phyloP scores from a whole-genome alignment of 805 yeast genomes.

The Pichia exigua region DNA sequence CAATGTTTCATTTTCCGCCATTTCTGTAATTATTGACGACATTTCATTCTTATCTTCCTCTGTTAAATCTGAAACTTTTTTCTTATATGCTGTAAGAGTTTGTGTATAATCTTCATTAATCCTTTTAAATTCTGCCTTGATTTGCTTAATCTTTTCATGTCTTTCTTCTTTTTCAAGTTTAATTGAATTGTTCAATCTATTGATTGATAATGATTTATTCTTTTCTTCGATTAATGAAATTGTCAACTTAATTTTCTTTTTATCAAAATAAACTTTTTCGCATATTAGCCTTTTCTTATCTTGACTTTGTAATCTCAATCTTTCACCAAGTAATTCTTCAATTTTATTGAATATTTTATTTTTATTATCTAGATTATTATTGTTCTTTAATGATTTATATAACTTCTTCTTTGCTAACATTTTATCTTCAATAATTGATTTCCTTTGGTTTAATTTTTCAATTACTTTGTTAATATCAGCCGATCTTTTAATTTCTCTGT shows the following conservation, averaged over 20 bases:
- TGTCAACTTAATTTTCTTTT: constrained; percentile 16
- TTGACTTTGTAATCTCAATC: neutral
- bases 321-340: neutral
- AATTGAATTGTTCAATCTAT: constrained; percentile 23
- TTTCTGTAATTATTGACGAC: constrained; percentile 28
- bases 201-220: constrained; percentile 26
- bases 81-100: constrained; percentile 26
- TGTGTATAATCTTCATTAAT: constrained; percentile 18
- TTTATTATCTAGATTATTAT: neutral
- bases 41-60: constrained; percentile 36
- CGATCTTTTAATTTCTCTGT: neutral
- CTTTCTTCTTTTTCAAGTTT: constrained; percentile 24
- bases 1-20: constrained; percentile 28
- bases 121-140: constrained; percentile 10
- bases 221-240: constrained; percentile 29
- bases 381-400: constrained; percentile 1
- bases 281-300: neutral
- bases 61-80: constrained; percentile 29
- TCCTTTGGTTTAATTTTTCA: neutral
- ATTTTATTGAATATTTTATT: neutral
- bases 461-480: neutral
- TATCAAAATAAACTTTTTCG: constrained; percentile 25
- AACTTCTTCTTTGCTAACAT: neutral
- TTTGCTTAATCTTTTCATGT: constrained; percentile 9
- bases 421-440: neutral